phyloP scores from a whole-genome alignment of 2,329 filamentous ascomycete genomes.

The Dactylella cylindrospora region DNA sequence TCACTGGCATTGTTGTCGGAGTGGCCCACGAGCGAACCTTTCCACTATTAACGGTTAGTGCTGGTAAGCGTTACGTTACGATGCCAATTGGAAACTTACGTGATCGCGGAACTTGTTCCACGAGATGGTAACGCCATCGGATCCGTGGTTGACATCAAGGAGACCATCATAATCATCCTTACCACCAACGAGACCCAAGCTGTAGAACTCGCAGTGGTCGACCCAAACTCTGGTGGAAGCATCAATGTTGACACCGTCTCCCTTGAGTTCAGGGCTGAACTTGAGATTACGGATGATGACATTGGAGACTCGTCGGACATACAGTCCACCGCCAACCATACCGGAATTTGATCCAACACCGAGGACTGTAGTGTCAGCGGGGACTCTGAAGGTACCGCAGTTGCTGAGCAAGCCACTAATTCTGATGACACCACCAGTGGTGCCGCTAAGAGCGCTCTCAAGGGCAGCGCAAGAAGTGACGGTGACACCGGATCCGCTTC shows the following conservation, averaged over 20 bases:
- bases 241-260: constrained; percentile 60
- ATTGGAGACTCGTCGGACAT: constrained; percentile 57
- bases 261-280: constrained; percentile 57
- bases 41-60: constrained; percentile 55
- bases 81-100: constrained; percentile 2
- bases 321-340: constrained; percentile 56
- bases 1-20: constrained; percentile 61
- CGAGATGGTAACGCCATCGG: constrained; percentile 58
- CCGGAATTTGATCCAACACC: constrained; percentile 55
- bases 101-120: constrained; percentile 36
- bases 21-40: constrained; percentile 63
- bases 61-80: too few species aligned
- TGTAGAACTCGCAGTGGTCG: constrained; percentile 55
- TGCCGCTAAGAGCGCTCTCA: constrained; percentile 52
- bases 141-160: constrained; percentile 55
- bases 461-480: constrained; percentile 55
- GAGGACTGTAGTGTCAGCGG: constrained; percentile 59
- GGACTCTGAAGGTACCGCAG: constrained; percentile 55
- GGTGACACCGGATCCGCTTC: constrained; percentile 55
- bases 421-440: constrained; percentile 54
- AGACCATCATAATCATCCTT: constrained; percentile 56
- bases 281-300: constrained; percentile 63
- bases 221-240: constrained; percentile 57
- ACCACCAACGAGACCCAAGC: constrained; percentile 50
- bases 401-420: constrained; percentile 55